Base-by-base conservation (phyloP, 495 filamentous ascomycete species). In the Talaromyces stipitatus region DNA sequence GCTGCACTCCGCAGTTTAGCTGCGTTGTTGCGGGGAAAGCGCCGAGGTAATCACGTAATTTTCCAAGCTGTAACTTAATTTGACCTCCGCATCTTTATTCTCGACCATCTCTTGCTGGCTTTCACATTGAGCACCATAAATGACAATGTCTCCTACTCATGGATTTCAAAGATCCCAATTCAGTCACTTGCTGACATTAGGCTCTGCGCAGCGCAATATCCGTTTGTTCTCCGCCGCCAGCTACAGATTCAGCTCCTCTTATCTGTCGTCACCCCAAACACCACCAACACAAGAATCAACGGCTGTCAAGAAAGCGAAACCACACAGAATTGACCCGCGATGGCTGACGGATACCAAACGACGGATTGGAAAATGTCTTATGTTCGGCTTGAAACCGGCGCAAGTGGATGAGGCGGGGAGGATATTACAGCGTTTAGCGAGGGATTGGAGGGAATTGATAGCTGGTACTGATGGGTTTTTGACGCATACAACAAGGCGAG, bases 391-490 rank as follows among this genome's bases (percentile, higher is more conserved):
- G 50, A 74, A 75, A 7, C 68, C 71, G 4, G 60, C 66, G 20
- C 91, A 97, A 64, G 66, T 83, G 3, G 61, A 72, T 0, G 78
- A 83, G 26, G 89, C 86, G 0, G 82, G 83, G 1, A 62, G 58
- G 2, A 75, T 96, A 4, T 61, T 92, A 22, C 69, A 74, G 46
- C 76, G 81, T 16, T 63, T 96, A 9, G 82, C 84, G 2, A 69
- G 61, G 8, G 87, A 95, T 58, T 97, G 92, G 92, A 78, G 88
- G 51, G 81, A 82, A 57, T 72, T 96, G 58, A 67, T 89, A 28
- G 89, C 85, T 0, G 89, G 89, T 1, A 83, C 82, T 57, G 88
- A 96, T 62, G 92, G 92, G 4, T 97, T 86, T 66, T 65, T 97
- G 58, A 87, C 87, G 0, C 82, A 79, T 16, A 77, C 78, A 51